Evolutionary conservation across 495 filamentous ascomycete genomes (phyloP), one percentile per base, ranked within the genome.

Genomic region (Annulohypoxylon bovei): DNA sequence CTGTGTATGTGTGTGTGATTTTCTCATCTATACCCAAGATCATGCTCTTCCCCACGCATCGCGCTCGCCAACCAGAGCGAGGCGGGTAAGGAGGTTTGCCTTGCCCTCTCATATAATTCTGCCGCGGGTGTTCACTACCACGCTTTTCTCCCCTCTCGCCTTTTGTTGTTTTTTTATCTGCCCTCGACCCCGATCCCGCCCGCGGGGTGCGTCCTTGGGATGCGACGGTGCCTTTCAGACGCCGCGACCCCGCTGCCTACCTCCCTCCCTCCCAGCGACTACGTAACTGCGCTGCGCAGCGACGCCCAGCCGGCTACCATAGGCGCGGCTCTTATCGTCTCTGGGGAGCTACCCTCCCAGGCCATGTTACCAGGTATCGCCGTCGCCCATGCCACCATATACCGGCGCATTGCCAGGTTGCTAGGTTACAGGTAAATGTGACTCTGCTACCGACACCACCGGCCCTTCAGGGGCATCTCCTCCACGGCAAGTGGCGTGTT

Each of bases 41-140:
- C 58, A 54, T 58, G 67, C 58, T 50, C 59, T 28, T 39, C 54
- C 54, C 7, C 33, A 35, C 50, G 14, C 40, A 23, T 54, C 30
- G n/a, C 55, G 11, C 33, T 62, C 55, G 55, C 70, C 65, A 68
- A 68, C 65, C 65, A 72, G 65, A 65, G 56, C 30, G 56, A 56
- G 54, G 60, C 64, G 60, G 65, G 65, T 72, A 72, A 68, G 59
- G 50, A 65, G 61, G 61, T 47, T 47, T 50, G 59, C 23, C 4
- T 8, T 53, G 20, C 28, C 23, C 23, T 27, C 64, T 52, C 70
- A 65, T 72, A 62, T 65, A 68, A 61, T 62, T 54, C 54, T 72
- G 65, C 65, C 65, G 64, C 69, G 70, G 69, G 55, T 72, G 65
- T 65, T 72, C 68, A 65, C 44, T 62, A 50, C 50, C 32, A 53